Evolutionary conservation across 129 eudicot species (phyloP).

Genomic region (Flaveria brownii): DNA sequence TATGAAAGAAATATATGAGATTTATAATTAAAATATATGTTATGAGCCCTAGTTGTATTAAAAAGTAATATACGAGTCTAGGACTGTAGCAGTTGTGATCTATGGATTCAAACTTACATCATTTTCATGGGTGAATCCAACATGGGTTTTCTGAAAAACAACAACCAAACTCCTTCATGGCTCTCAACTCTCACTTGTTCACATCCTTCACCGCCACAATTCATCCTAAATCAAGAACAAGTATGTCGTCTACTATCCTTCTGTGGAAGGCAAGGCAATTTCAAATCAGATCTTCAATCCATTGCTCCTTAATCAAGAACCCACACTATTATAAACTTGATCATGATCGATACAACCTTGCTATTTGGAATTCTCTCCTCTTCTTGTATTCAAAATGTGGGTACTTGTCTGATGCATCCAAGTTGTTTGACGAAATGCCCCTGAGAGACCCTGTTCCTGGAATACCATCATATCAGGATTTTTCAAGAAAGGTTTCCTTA

Average conservation of each 20-base stretch:
- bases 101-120: background rate
- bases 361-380: constrained; percentile 66
- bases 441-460: constrained; percentile 70
- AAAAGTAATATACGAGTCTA: no score
- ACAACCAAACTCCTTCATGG: constrained; percentile 32
- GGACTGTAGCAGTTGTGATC: background rate
- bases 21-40: no score
- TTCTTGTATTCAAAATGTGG: constrained; percentile 59
- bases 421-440: constrained; percentile 76
- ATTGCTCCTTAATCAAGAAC: constrained; percentile 65
- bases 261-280: constrained; percentile 59
- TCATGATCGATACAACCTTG: constrained; percentile 2
- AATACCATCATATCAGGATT: constrained; percentile 67
- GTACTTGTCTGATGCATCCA: constrained; percentile 45
- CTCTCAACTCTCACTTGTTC: constrained; percentile 32
- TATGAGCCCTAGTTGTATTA: no score
- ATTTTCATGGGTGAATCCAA: constrained; percentile 62
- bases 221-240: constrained; percentile 39
- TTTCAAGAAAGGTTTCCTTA: constrained; percentile 42
- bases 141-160: constrained; percentile 49
- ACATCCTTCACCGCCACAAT: constrained; percentile 31
- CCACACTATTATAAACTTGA: constrained; percentile 19
- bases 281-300: constrained; percentile 73
- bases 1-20: no score
- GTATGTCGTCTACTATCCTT: constrained; percentile 54